These are phyloP conservation scores for Torrubiella hemipterigena DNA, from an alignment of 2,329 filamentous ascomycete genomes.

Conservation along the genomic window DNA sequence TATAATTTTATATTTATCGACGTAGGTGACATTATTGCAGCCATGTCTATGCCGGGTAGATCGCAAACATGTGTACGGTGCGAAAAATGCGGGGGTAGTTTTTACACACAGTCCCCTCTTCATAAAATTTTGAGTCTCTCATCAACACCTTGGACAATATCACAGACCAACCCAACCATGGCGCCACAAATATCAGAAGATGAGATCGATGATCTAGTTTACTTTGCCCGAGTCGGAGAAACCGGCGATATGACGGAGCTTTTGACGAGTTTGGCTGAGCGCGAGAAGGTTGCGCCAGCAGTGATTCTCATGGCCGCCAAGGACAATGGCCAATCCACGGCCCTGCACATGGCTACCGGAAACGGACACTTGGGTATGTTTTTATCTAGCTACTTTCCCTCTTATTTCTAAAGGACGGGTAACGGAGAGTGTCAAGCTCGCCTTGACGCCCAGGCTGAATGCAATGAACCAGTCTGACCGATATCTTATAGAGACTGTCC, in stretches of 20 bases:
- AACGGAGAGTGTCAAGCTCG: no score
- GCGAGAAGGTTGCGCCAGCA: constrained; percentile 46
- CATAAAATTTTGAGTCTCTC: constrained; percentile 17
- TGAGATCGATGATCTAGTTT: constrained; percentile 83
- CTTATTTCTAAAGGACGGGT: no score
- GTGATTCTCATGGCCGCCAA: constrained; percentile 58
- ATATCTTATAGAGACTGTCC: constrained; percentile 30
- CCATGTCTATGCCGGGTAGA: no score
- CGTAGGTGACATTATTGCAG: neutral
- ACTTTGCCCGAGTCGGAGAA: constrained; percentile 72
- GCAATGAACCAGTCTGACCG: constrained; percentile 4
- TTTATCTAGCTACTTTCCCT: no score
- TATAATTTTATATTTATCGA: neutral
- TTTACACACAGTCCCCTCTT: constrained; percentile 26
- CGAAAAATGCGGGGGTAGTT: constrained; percentile 19
- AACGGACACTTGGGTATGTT: constrained; percentile 70
- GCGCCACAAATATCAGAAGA: constrained; percentile 55
- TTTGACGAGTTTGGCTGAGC: constrained; percentile 47
- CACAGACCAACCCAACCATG: constrained; percentile 19
- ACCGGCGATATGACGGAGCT: constrained; percentile 49
- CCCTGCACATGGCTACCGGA: constrained; percentile 82
- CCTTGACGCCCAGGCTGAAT: no score
- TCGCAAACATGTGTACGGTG: constrained; percentile 19
- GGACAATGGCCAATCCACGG: constrained; percentile 67
- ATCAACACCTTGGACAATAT: constrained; percentile 1